A percentile compares a stretch with the other conserved stretches of the same genome.
Evolutionary conservation across 371 early-diverging fungal genomes (phyloP).

Genomic region (Mucor irregularis): DNA sequence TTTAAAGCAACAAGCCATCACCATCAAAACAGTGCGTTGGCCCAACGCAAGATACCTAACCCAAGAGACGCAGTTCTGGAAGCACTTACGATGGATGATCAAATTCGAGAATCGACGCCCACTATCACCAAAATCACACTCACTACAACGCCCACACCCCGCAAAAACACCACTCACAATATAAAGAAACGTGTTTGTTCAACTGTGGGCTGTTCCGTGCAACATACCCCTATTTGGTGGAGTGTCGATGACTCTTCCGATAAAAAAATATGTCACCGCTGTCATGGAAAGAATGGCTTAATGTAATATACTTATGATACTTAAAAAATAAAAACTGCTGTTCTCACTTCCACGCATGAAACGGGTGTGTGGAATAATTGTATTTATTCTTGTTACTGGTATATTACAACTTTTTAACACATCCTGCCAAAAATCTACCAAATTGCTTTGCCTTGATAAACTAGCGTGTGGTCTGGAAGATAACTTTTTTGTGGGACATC

Average conservation of each 20-base stretch:
- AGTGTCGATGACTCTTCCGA: background rate
- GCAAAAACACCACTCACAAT: background rate
- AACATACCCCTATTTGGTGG: constrained; percentile 27
- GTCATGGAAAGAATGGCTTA: constrained; percentile 10
- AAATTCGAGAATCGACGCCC: background rate
- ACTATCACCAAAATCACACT: background rate
- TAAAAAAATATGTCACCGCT: constrained; percentile 16
- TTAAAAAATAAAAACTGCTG: background rate
- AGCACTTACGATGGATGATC: constrained; percentile 8
- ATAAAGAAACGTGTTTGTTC: background rate
- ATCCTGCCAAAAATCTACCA: no score
- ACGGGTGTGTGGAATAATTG: background rate
- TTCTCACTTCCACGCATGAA: background rate
- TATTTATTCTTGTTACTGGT: background rate
- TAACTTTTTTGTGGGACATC: constrained; percentile 1
- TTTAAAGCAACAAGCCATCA: constrained; percentile 4
- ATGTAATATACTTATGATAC: no score
- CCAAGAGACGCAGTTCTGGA: constrained; percentile 16
- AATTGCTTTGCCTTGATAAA: constrained; percentile 22
- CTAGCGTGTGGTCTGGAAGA: constrained; percentile 3
- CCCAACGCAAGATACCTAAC: constrained; percentile 5
- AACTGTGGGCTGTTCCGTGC: constrained; percentile 3
- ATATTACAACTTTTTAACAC: no score
- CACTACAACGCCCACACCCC: background rate
- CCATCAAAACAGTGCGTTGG: background rate